Evolutionary conservation across 78 protist genomes (phyloP), one percentile per base, ranked within the genome.

Genomic region (Planoprotostelium fungivorum): DNA sequence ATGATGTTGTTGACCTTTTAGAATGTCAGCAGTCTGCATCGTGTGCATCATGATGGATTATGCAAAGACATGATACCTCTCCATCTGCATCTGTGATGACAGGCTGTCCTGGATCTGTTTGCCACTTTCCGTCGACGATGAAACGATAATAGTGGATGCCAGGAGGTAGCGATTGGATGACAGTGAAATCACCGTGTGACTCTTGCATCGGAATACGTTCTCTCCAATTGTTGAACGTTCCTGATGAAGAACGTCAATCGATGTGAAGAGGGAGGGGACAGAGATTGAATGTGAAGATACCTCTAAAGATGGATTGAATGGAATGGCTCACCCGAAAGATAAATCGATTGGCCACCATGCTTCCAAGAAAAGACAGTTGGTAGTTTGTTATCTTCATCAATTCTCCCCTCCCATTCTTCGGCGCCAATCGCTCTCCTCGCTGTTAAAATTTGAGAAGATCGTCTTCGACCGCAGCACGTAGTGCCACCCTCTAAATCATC

Each of bases 121-220:
- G 36, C 97, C 97, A 97, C 90, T 93, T 95, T 35, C 93, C 95
- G 86, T 97, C 97, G 28, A 97, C 98, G 10, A 97, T 92, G 87
- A 90, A 97, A 86, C 95, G 94, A 83, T 96, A 97, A 84, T 94
- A 94, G 90, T 96, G 94, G 36, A 87, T 87, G 88, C 98, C 98
- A 1, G 94, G 94, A 38, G 97, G 94, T 51, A 96, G 84, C 35
- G 90, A 88, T 36, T 93, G 87, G 25, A 93, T 95, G 36, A 92
- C 84, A 37, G 96, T 88, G 51, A 95, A 95, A 37, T 95, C 97
- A 36, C 85, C 86, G 29, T 89, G 91, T 34, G 92, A 87, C 28
- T 86, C 85, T 37, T 83, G 38, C 83, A 95, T 34, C 25, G 97
- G 97, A 37, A 95, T 89, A 51, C 94, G 85, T 36, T 90, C 90